A percentile compares a stretch with the other conserved stretches of the same genome.
phyloP scores from a whole-genome alignment of 2,329 filamentous ascomycete species.

The Aspergillus proliferans region DNA sequence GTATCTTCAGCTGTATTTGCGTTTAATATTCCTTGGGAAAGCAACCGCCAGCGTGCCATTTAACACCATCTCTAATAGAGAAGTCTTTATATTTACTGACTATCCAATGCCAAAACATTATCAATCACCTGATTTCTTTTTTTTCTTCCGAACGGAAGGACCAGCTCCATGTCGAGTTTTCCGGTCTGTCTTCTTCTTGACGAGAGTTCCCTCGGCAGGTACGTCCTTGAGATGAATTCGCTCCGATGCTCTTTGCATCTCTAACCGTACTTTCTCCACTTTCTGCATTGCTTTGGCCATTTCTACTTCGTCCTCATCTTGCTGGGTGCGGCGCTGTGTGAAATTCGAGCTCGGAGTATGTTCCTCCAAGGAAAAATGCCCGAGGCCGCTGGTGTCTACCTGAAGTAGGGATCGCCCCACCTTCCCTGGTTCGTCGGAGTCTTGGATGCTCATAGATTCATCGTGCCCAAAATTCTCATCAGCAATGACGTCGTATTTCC shows the following conservation, averaged over 20 bases:
- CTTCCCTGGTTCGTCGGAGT: slow-evolving; percentile 19
- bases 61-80: no score
- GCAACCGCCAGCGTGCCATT: no score
- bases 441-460: slow-evolving; percentile 35
- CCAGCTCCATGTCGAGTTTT: background rate
- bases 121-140: slow-evolving; percentile 8
- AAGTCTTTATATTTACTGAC: no score
- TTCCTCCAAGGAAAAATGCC: slow-evolving; percentile 62
- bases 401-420: slow-evolving; percentile 65
- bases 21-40: no score
- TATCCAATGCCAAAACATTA: slow-evolving; percentile 1
- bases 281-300: slow-evolving; percentile 85
- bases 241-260: slow-evolving; percentile 61
- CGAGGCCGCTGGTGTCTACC: slow-evolving; percentile 79
- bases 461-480: slow-evolving; percentile 63
- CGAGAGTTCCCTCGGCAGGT: slow-evolving; percentile 40
- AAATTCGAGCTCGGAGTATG: slow-evolving; percentile 13
- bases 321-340: slow-evolving; percentile 51
- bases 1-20: no score
- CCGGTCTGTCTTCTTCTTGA: slow-evolving; percentile 44
- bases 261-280: slow-evolving; percentile 75
- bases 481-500: slow-evolving; percentile 61
- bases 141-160: slow-evolving; percentile 12
- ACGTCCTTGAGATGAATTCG: slow-evolving; percentile 45
- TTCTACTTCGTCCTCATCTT: slow-evolving; percentile 73